A percentile compares a stretch with the other conserved stretches of the same genome.
Conservation (phyloP, 1,284 basidiomycete species). For the Exobasidium cylindrosporum region DNA sequence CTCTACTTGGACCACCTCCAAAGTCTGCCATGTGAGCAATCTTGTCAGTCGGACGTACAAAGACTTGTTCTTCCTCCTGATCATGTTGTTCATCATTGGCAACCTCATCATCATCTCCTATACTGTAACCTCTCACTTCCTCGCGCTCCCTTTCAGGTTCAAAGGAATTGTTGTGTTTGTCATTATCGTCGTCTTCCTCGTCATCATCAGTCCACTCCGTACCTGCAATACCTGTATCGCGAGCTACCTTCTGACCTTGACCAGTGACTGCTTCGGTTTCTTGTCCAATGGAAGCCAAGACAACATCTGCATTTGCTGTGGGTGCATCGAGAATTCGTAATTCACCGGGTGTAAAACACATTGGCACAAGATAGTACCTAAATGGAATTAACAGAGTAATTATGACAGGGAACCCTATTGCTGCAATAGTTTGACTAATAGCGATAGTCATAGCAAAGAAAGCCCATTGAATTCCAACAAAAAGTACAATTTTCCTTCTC, state of each 20-base stretch:
- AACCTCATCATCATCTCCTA: neutral
- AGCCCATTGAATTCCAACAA: slow-evolving; percentile 73
- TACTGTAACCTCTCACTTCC: neutral
- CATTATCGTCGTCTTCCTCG: slow-evolving; percentile 11
- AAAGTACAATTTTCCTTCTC: slow-evolving; percentile 72
- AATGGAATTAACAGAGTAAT: slow-evolving; percentile 84
- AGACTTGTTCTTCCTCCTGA: neutral
- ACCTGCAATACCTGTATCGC: slow-evolving; percentile 44
- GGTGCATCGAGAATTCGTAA: slow-evolving; percentile 81
- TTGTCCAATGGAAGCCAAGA: slow-evolving; percentile 46
- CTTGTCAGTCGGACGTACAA: neutral
- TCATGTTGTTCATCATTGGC: neutral
- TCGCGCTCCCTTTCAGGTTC: neutral
- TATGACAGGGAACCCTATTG: slow-evolving; percentile 83
- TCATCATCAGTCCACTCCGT: slow-evolving; percentile 21
- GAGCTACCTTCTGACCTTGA: slow-evolving; percentile 31
- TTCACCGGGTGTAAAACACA: slow-evolving; percentile 75
- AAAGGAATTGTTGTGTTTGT: neutral
- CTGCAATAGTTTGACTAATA: slow-evolving; percentile 77
- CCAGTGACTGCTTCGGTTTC: slow-evolving; percentile 42
- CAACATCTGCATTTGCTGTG: slow-evolving; percentile 63
- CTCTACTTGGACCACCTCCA: neutral
- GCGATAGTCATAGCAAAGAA: slow-evolving; percentile 88
- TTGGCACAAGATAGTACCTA: slow-evolving; percentile 70
- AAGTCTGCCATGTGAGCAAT: neutral